phyloP scores from a whole-genome alignment of 768 basidiomycete species.

The Naganishia vaughanmartiniae region DNA sequence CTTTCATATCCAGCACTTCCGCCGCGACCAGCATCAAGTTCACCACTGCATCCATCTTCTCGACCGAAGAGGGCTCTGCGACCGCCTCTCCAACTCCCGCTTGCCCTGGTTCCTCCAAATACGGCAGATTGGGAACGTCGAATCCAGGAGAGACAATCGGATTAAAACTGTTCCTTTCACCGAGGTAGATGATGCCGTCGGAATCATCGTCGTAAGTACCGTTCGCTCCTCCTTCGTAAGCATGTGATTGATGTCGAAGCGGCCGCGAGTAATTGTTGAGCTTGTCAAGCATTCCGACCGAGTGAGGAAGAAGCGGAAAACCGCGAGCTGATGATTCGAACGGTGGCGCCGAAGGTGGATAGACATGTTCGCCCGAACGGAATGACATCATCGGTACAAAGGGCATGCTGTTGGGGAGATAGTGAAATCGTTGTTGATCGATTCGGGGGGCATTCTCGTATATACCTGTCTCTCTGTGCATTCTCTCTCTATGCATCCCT shows the following conservation, averaged over 20 bases:
- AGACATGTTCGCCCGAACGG: not conserved
- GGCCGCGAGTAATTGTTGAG: not conserved
- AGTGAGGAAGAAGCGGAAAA: too few species aligned
- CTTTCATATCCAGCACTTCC: constrained; percentile 1
- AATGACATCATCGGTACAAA: not conserved
- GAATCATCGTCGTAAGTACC: not conserved
- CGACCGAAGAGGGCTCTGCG: not conserved
- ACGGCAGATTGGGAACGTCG: too few species aligned
- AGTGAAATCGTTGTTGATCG: not conserved
- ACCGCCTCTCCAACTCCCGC: not conserved
- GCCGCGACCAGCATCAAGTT: constrained; percentile 13
- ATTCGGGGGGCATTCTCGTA: not conserved
- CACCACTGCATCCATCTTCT: constrained; percentile 12
- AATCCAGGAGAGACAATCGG: not conserved
- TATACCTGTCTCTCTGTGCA: not conserved
- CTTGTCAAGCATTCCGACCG: not conserved
- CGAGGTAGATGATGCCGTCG: constrained; percentile 15
- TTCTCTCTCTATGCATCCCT: not conserved
- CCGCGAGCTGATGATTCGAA: not conserved
- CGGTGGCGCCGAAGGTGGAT: not conserved
- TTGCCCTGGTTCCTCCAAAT: too few species aligned
- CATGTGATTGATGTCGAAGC: not conserved
- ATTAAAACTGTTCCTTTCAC: not conserved
- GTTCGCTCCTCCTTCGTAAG: not conserved
- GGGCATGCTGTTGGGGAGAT: not conserved